These are phyloP conservation scores for Puccinia coronata DNA, from an alignment of 1,284 basidiomycete species.

Conservation along the genomic window DNA sequence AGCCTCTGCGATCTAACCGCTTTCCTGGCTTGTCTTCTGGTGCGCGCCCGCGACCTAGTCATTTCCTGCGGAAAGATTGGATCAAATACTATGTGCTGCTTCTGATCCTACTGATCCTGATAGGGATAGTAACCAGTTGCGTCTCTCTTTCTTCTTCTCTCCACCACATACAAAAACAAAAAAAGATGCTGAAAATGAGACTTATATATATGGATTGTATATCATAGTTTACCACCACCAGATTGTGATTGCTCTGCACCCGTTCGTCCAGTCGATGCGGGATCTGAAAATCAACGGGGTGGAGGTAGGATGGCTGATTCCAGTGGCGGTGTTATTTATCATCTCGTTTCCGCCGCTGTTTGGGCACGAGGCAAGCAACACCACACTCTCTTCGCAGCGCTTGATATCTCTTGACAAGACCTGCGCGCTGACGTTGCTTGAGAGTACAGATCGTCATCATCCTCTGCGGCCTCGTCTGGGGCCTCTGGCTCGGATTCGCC, in stretches of 20 bases:
- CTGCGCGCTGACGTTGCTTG: not conserved
- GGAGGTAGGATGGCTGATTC: conserved; percentile 57
- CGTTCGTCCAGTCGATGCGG: not conserved
- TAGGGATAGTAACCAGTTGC: conserved; percentile 2
- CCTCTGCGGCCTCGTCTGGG: conserved; percentile 59
- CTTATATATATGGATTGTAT: too few species aligned
- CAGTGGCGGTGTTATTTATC: conserved; percentile 58
- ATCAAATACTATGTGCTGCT: conserved; percentile 23
- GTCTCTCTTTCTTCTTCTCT: not conserved
- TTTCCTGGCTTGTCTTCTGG: not conserved
- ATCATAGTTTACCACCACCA: conserved; percentile 35
- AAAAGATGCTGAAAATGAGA: not conserved
- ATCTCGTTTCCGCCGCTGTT: conserved; percentile 61
- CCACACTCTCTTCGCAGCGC: not conserved
- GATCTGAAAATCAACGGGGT: conserved; percentile 23
- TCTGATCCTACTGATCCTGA: not conserved
- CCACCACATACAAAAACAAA: not conserved
- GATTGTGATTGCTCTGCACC: conserved; percentile 25
- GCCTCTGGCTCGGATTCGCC: conserved; percentile 58
- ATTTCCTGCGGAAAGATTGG: conserved; percentile 26
- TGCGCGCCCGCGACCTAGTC: too few species aligned
- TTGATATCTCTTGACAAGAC: not conserved
- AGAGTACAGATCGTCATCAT: conserved; percentile 57
- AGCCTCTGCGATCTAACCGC: too few species aligned
- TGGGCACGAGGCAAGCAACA: conserved; percentile 54